phyloP scores from a whole-genome alignment of 257 asterid species.

The Avicennia marina region DNA sequence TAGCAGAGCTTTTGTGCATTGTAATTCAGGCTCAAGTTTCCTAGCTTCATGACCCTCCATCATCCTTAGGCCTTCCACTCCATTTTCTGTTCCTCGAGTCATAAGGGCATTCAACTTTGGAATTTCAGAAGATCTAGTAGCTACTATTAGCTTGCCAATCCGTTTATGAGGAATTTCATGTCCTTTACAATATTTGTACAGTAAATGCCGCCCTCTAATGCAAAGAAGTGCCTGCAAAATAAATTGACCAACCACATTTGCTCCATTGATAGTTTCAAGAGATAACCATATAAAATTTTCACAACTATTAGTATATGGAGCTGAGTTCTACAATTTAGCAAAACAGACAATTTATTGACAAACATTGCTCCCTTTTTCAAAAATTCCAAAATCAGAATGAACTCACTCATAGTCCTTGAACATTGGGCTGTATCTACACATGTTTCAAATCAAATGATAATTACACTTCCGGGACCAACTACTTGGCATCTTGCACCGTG shows the following conservation, averaged over 20 bases:
- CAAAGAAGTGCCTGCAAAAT: conserved; percentile 61
- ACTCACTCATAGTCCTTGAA: no score
- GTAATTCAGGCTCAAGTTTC: conserved; percentile 59
- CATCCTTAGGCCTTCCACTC: conserved; percentile 60
- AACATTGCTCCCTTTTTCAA: no score
- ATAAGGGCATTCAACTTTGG: conserved; percentile 53
- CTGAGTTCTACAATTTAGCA: no score
- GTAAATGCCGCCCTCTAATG: conserved; percentile 63
- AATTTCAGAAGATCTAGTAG: conserved; percentile 66
- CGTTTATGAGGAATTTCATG: conserved; percentile 61
- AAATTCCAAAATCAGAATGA: no score
- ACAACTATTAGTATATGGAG: no score
- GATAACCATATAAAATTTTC: no score
- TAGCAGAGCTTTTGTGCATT: conserved; percentile 62
- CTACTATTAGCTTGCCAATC: conserved; percentile 89
- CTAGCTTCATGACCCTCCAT: conserved; percentile 61
- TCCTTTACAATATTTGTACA: conserved; percentile 61
- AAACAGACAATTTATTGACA: neutral
- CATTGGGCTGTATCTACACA: neutral
- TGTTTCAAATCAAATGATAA: neutral
- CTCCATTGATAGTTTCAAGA: neutral
- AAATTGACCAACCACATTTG: neutral
- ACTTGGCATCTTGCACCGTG: neutral
- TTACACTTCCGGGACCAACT: neutral
- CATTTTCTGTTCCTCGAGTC: conserved; percentile 59